Conservation (phyloP, 139 green algal species). For the Tetradesmus lagerheimii region DNA sequence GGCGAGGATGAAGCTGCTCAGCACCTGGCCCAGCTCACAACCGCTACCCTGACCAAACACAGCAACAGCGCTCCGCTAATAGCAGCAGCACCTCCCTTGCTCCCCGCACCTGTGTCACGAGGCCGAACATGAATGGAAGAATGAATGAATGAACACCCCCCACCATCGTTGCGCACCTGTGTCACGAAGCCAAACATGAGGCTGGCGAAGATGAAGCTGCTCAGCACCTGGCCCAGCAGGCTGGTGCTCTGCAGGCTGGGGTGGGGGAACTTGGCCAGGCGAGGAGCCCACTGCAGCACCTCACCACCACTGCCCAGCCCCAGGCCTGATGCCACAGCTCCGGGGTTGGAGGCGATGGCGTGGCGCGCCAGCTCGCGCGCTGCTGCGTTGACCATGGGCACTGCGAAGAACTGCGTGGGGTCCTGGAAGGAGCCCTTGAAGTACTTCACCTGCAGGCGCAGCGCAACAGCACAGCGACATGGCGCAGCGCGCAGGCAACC, state of each 20-base stretch:
- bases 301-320: background rate
- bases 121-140: no score
- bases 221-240: slow-evolving; percentile 77
- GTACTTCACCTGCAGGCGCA: slow-evolving; percentile 66
- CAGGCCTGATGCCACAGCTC: background rate
- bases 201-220: slow-evolving; percentile 93
- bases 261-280: slow-evolving; percentile 81
- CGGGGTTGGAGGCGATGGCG: background rate
- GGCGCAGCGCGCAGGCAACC: background rate
- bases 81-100: background rate
- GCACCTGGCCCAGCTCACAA: background rate
- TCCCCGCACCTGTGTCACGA: slow-evolving; percentile 25
- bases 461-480: no score
- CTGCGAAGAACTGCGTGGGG: slow-evolving; percentile 64
- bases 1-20: background rate
- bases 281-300: slow-evolving; percentile 56
- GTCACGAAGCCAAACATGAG: slow-evolving; percentile 94
- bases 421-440: slow-evolving; percentile 85
- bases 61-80: background rate
- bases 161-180: background rate
- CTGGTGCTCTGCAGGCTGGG: slow-evolving; percentile 75
- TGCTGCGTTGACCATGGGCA: slow-evolving; percentile 86
- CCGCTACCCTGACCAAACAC: no score
- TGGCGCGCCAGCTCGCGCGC: slow-evolving; percentile 81
- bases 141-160: no score